These are phyloP conservation scores for Moniliella sp. DNA, from an alignment of 1,284 basidiomycete species.

Conservation along the genomic window DNA sequence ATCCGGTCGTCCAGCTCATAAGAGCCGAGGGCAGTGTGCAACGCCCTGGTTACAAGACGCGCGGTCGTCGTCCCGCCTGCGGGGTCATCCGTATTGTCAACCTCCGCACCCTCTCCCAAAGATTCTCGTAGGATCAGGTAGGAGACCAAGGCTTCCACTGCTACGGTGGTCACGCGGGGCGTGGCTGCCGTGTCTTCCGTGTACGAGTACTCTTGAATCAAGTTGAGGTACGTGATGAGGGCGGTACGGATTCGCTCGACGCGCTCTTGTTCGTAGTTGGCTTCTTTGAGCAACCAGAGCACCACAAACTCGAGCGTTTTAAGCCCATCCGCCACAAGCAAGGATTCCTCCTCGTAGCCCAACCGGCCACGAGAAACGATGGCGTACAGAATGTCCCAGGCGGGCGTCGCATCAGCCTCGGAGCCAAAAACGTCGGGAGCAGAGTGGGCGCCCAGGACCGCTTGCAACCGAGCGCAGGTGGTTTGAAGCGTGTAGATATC, in stretches of 20 bases:
- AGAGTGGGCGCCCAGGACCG: not conserved
- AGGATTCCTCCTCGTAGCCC: not conserved
- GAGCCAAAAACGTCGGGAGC: not conserved
- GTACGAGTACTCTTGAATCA: not conserved
- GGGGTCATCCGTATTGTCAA: no score
- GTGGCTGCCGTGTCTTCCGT: not conserved
- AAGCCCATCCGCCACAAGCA: not conserved
- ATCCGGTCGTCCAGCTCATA: no score
- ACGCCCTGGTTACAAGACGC: no score
- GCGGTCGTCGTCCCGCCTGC: no score
- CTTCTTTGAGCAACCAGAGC: not conserved
- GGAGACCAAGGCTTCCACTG: not conserved
- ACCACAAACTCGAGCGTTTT: not conserved
- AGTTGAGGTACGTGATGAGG: not conserved
- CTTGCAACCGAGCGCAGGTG: not conserved
- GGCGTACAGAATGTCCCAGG: not conserved
- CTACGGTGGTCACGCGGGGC: not conserved
- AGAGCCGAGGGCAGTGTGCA: no score
- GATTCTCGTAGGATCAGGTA: not conserved
- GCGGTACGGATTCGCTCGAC: not conserved
- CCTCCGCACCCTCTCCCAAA: no score
- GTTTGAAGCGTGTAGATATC: not conserved
- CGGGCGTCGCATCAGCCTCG: not conserved
- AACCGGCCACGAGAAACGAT: not conserved
- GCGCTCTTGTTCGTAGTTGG: no score